These are phyloP conservation scores for Umbelopsis sp. DNA, from an alignment of 192 early-diverging fungal genomes.

Conservation along the genomic window DNA sequence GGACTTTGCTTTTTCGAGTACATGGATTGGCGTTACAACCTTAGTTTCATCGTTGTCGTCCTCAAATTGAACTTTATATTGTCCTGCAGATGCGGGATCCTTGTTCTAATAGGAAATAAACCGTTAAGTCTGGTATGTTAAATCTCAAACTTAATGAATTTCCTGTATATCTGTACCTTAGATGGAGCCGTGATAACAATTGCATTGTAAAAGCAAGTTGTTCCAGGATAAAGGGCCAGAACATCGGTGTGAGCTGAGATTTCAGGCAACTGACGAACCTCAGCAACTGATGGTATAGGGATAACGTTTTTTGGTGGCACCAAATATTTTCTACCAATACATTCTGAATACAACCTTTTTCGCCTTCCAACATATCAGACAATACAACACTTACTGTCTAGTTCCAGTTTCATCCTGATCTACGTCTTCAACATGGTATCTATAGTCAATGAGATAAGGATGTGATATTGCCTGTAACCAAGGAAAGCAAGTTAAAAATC, in stretches of 20 bases:
- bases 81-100: conserved; percentile 20
- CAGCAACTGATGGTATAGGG: conserved; percentile 44
- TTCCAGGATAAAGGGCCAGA: conserved; percentile 54
- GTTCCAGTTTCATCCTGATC: conserved; percentile 53
- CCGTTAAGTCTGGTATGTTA: too few relatives aligned
- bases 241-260: conserved; percentile 45
- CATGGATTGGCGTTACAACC: conserved; percentile 29
- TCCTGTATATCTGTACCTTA: conserved; percentile 35
- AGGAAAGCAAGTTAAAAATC: background rate
- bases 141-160: background rate
- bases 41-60: conserved; percentile 42
- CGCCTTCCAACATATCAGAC: background rate
- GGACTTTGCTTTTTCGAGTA: conserved; percentile 30
- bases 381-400: conserved; percentile 41
- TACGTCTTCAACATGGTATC: conserved; percentile 59
- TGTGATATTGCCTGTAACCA: background rate
- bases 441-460: conserved; percentile 18
- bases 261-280: conserved; percentile 36
- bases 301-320: conserved; percentile 50
- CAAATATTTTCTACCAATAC: conserved; percentile 42
- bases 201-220: conserved; percentile 61
- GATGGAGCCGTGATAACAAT: conserved; percentile 47
- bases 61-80: conserved; percentile 43
- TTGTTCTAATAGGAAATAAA: conserved; percentile 27
- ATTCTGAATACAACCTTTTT: background rate